phyloP scores from a whole-genome alignment of 2,329 filamentous ascomycete species.

The Neofusicoccum ribis region DNA sequence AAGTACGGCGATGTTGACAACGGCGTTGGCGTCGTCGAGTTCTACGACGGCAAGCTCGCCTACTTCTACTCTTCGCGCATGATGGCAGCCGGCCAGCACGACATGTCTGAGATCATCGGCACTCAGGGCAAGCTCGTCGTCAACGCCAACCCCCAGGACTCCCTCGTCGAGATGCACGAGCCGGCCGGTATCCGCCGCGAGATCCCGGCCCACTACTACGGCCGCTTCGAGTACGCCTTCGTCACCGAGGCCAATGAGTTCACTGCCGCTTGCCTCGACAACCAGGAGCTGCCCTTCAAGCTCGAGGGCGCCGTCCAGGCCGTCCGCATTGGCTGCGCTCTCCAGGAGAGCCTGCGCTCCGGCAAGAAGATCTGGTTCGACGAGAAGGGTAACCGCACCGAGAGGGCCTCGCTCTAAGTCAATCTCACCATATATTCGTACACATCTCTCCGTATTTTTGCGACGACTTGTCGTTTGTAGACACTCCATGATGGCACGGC shows the following conservation, averaged over 20 bases:
- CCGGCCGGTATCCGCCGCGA: slow-evolving; percentile 57
- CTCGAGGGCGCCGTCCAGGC: slow-evolving; percentile 59
- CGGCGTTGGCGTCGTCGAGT: slow-evolving; percentile 65
- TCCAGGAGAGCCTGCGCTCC: slow-evolving; percentile 46
- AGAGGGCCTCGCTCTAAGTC: slow-evolving; percentile 38
- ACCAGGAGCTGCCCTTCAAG: slow-evolving; percentile 57
- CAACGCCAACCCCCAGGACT: slow-evolving; percentile 58
- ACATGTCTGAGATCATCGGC: slow-evolving; percentile 67
- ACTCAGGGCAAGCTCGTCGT: slow-evolving; percentile 64
- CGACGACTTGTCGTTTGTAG: not conserved
- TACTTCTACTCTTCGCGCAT: slow-evolving; percentile 65
- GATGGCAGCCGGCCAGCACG: slow-evolving; percentile 69
- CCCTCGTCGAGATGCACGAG: slow-evolving; percentile 59
- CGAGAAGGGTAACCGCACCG: slow-evolving; percentile 50
- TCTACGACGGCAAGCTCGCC: slow-evolving; percentile 63
- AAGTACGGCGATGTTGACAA: slow-evolving; percentile 64
- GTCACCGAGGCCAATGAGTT: slow-evolving; percentile 66
- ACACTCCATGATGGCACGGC: not conserved
- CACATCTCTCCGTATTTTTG: not conserved
- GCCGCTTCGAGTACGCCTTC: slow-evolving; percentile 63
- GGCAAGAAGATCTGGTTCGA: slow-evolving; percentile 57
- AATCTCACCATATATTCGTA: not conserved
- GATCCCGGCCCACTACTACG: slow-evolving; percentile 64
- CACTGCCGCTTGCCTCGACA: slow-evolving; percentile 58
- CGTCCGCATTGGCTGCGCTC: slow-evolving; percentile 59